These are phyloP conservation scores for Syncephalis fuscata DNA, from an alignment of 371 early-diverging fungal genomes.

Conservation along the genomic window DNA sequence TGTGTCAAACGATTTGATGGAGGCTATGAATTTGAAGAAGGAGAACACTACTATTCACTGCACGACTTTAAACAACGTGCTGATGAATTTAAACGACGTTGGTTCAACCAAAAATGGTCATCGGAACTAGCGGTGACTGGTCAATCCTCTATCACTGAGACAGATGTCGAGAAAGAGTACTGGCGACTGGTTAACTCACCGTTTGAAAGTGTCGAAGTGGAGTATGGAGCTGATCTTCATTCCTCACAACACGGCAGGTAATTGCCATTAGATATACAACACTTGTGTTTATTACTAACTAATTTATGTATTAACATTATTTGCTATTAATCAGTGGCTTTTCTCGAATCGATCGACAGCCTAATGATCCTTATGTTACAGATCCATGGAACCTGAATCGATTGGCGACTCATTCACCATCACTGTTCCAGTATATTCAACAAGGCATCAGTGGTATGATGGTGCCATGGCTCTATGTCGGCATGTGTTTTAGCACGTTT, in stretches of 20 bases:
- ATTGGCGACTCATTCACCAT: constrained; percentile 58
- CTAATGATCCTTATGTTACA: constrained; percentile 31
- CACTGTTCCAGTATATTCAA: constrained; percentile 74
- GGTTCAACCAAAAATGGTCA: constrained; percentile 25
- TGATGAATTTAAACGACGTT: constrained; percentile 61
- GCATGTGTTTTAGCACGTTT: constrained; percentile 91
- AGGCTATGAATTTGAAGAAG: constrained; percentile 88
- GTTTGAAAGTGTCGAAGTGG: constrained; percentile 78
- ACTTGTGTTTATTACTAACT: too few species aligned
- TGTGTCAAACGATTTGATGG: constrained; percentile 62
- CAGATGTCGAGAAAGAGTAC: constrained; percentile 81
- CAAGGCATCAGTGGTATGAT: constrained; percentile 84
- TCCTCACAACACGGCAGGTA: constrained; percentile 80
- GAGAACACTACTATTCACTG: constrained; percentile 51
- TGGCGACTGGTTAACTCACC: constrained; percentile 83
- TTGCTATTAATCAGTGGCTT: constrained; percentile 35
- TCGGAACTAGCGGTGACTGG: constrained; percentile 9
- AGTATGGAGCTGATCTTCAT: constrained; percentile 92
- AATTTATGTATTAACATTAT: neutral
- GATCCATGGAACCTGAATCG: constrained; percentile 82
- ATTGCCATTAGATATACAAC: neutral
- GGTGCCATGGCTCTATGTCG: constrained; percentile 94
- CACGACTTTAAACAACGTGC: constrained; percentile 59
- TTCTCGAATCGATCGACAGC: constrained; percentile 36
- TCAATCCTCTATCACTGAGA: constrained; percentile 40